Conservation (phyloP, 768 basidiomycete species). For the Obba rivulosa region DNA sequence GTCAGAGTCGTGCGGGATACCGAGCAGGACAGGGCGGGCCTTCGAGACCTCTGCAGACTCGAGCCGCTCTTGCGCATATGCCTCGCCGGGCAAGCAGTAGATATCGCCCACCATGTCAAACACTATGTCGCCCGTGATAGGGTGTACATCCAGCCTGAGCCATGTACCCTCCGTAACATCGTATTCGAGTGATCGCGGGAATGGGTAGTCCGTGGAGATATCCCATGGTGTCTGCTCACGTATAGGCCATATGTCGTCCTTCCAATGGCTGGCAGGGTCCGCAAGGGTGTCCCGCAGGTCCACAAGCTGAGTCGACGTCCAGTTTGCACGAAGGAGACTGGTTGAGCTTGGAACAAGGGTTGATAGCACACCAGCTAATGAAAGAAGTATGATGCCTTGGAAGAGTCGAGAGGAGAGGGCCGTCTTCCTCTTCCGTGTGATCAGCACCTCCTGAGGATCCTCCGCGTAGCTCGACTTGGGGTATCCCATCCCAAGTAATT, state of each 20-base stretch:
- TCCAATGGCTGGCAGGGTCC: constrained; percentile 31
- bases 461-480: too few species aligned
- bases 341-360: constrained; percentile 3
- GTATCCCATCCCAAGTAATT: too few species aligned
- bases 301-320: too few species aligned
- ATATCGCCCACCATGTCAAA: constrained; percentile 75
- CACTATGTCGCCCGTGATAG: constrained; percentile 62
- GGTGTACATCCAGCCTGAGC: constrained; percentile 69
- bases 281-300: neutral
- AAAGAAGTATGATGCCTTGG: constrained; percentile 5
- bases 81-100: constrained; percentile 55
- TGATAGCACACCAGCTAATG: constrained; percentile 8
- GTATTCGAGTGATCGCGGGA: constrained; percentile 59
- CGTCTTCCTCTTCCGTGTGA: too few species aligned
- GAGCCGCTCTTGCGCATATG: constrained; percentile 28
- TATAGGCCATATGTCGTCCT: constrained; percentile 57
- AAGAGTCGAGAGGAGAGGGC: neutral
- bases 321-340: neutral
- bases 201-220: constrained; percentile 71
- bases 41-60: constrained; percentile 20
- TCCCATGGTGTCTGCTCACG: constrained; percentile 59
- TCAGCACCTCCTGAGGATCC: too few species aligned
- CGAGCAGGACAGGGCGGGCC: constrained; percentile 57
- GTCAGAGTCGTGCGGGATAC: constrained; percentile 66
- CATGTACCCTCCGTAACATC: constrained; percentile 73